phyloP scores from a whole-genome alignment of 139 green algal genomes.

The Zygnema cylindricum region DNA sequence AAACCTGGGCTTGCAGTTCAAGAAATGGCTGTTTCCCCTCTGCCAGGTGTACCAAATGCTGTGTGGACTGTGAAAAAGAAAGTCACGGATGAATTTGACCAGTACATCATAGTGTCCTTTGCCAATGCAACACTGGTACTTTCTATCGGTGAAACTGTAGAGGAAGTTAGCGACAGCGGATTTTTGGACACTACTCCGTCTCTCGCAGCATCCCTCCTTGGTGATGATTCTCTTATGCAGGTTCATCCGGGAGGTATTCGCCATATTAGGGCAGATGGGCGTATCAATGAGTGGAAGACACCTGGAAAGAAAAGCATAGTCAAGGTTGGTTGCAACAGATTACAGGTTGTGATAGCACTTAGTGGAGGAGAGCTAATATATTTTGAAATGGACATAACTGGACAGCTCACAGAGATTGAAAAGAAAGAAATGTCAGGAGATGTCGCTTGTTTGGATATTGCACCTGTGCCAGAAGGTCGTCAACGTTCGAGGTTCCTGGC shows the following conservation, averaged over 20 bases:
- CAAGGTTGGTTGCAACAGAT: conserved; percentile 62
- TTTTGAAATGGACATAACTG: conserved; percentile 90
- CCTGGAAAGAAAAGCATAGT: conserved; percentile 73
- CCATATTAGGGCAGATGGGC: conserved; percentile 87
- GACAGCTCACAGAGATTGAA: conserved; percentile 88
- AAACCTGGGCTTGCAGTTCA: conserved; percentile 88
- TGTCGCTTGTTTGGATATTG: conserved; percentile 84
- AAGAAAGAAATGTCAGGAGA: conserved; percentile 93
- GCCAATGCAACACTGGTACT: conserved; percentile 93
- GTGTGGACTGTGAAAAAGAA: conserved; percentile 85
- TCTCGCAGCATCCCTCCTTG: conserved; percentile 74
- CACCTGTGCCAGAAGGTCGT: conserved; percentile 79
- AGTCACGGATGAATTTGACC: conserved; percentile 83
- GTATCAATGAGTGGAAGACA: conserved; percentile 96
- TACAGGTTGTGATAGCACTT: conserved; percentile 80
- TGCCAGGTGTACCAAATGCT: conserved; percentile 87
- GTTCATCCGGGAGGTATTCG: conserved; percentile 88
- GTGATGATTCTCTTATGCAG: conserved; percentile 88
- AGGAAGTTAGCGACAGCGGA: conserved; percentile 94
- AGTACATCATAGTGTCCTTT: conserved; percentile 98
- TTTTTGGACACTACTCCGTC: conserved; percentile 80
- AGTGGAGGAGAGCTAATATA: conserved; percentile 90
- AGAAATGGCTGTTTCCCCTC: conserved; percentile 87
- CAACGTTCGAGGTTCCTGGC: conserved; percentile 85
- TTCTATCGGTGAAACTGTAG: conserved; percentile 94